Percentiles rank a stretch among this genome's conserved stretches.
phyloP scores from a whole-genome alignment of 768 basidiomycete genomes.

The Leccinellum rugosiceps region DNA sequence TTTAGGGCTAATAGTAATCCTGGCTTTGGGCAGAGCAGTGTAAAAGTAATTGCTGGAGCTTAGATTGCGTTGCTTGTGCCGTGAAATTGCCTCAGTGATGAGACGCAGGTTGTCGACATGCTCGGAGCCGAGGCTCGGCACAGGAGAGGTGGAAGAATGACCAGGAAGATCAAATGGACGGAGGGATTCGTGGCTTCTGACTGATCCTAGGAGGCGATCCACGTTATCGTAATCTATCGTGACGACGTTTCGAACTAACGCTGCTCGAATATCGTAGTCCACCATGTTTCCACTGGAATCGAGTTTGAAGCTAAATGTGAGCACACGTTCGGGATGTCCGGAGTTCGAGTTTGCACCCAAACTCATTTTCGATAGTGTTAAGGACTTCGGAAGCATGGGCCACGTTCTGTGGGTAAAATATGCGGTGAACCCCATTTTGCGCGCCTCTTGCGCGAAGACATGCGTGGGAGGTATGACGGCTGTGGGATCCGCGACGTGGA shows the following conservation, averaged over 20 bases:
- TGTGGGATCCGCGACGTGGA: slow-evolving; percentile 93
- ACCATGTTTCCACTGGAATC: slow-evolving; percentile 58
- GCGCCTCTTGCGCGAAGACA: slow-evolving; percentile 55
- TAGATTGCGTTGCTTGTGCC: slow-evolving; percentile 24
- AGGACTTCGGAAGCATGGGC: slow-evolving; percentile 68
- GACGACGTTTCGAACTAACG: slow-evolving; percentile 67
- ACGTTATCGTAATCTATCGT: slow-evolving; percentile 65
- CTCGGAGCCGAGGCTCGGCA: slow-evolving; percentile 8
- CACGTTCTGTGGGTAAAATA: slow-evolving; percentile 66
- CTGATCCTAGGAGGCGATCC: slow-evolving; percentile 46
- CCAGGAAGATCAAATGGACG: slow-evolving; percentile 21
- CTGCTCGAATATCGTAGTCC: slow-evolving; percentile 69
- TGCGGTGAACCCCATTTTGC: slow-evolving; percentile 43
- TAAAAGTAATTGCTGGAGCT: slow-evolving; percentile 23
- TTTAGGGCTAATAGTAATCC: slow-evolving; percentile 27
- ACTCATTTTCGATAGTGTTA: slow-evolving; percentile 51
- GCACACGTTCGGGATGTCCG: slow-evolving; percentile 48
- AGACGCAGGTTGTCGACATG: slow-evolving; percentile 29
- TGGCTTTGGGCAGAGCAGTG: slow-evolving; percentile 21
- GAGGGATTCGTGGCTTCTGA: slow-evolving; percentile 3
- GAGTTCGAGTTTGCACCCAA: slow-evolving; percentile 36
- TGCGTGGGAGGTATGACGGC: slow-evolving; percentile 71
- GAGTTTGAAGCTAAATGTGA: slow-evolving; percentile 81
- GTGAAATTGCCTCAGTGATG: slow-evolving; percentile 29
- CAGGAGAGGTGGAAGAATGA: background rate